Conservation (phyloP, 352 stramenopile genomes). For the Phytophthora chlamydospora region DNA sequence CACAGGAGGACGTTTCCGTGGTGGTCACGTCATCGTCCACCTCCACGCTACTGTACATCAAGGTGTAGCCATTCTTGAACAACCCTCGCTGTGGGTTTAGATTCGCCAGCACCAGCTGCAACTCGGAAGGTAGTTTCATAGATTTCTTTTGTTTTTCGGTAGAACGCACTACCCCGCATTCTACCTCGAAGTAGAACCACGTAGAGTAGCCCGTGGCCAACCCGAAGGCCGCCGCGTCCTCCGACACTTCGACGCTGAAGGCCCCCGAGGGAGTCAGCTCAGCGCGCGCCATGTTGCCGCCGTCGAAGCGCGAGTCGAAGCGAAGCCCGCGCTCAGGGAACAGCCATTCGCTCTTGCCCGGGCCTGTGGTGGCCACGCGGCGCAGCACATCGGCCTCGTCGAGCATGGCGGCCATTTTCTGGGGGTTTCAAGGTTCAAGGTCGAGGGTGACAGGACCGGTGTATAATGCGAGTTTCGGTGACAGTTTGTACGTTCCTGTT, state of each 20-base stretch:
- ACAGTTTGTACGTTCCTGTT: too few relatives aligned
- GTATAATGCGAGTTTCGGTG: too few relatives aligned
- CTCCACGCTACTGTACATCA: conserved; percentile 70
- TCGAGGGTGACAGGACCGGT: neutral
- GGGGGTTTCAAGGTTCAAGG: conserved; percentile 1
- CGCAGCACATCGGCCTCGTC: conserved; percentile 13
- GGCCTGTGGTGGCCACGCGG: conserved; percentile 30
- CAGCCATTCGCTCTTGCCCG: conserved; percentile 37
- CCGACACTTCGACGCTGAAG: conserved; percentile 47
- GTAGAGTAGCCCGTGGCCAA: conserved; percentile 75
- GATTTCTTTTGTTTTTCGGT: conserved; percentile 1
- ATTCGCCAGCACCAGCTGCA: conserved; percentile 77
- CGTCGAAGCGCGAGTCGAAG: conserved; percentile 79
- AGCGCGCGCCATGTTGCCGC: conserved; percentile 64
- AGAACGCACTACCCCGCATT: conserved; percentile 27
- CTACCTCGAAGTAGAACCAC: conserved; percentile 90
- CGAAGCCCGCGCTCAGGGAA: conserved; percentile 50
- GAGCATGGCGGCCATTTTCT: neutral
- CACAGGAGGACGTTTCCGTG: conserved; percentile 39
- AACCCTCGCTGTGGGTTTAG: conserved; percentile 78
- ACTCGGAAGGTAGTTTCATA: conserved; percentile 34
- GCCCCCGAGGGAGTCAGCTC: conserved; percentile 17
- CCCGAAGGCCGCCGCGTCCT: conserved; percentile 46
- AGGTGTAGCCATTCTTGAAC: conserved; percentile 77
- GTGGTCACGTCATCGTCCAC: conserved; percentile 29